Evolutionary conservation across 306 rosid genomes (phyloP).

Genomic region (Herpetospermum pedunculosum): DNA sequence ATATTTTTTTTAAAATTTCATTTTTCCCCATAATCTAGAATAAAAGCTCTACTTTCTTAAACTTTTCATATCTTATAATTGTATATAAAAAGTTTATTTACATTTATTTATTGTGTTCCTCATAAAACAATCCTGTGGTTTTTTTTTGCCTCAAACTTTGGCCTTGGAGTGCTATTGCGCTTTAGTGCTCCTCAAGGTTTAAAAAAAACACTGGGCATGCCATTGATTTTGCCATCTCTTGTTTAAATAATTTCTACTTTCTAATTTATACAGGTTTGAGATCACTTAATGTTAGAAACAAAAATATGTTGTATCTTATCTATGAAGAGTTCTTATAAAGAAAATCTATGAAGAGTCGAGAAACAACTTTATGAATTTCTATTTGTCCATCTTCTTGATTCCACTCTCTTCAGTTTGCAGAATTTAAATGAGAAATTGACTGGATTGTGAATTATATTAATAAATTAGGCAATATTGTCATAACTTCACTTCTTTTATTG

Average conservation of each 20-base stretch:
- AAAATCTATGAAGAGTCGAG: background rate
- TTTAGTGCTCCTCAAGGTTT: background rate
- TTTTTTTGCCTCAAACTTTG: background rate
- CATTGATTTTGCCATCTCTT: background rate
- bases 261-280: background rate
- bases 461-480: background rate
- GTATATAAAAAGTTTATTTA: no score
- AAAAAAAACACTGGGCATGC: background rate
- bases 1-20: no score
- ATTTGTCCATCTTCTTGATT: background rate
- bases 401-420: background rate
- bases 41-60: background rate
- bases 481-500: background rate
- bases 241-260: background rate
- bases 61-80: background rate
- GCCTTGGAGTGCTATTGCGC: background rate
- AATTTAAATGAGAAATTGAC: background rate
- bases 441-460: background rate
- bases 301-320: background rate
- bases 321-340: background rate
- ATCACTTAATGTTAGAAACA: background rate
- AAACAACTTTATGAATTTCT: background rate
- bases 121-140: background rate
- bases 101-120: background rate
- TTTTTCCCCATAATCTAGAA: background rate